These are phyloP conservation scores for Trifolium subterraneum DNA, from an alignment of 306 rosid genomes.

Conservation along the genomic window DNA sequence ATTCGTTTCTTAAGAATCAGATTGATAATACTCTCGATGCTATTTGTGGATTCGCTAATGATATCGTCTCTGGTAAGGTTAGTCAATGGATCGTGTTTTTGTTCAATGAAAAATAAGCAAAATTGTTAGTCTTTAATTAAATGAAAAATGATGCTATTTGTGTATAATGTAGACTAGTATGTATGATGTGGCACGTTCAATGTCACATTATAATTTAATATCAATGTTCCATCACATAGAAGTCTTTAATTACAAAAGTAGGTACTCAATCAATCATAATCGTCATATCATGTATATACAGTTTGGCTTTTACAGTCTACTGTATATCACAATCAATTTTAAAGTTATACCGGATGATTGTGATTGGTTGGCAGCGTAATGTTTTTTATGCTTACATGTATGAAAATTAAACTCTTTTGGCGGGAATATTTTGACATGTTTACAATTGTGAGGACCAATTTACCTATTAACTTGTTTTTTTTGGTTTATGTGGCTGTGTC, in stretches of 20 bases:
- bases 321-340: too few species aligned
- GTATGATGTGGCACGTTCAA: neutral
- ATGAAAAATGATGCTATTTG: too few species aligned
- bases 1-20: slow-evolving; percentile 59
- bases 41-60: slow-evolving; percentile 65
- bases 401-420: too few species aligned
- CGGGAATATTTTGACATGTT: neutral
- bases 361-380: neutral
- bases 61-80: slow-evolving; percentile 93
- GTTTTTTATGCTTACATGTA: neutral
- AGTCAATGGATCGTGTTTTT: slow-evolving; percentile 39
- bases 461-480: neutral
- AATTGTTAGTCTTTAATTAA: neutral
- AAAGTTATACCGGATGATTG: neutral
- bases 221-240: neutral
- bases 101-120: neutral
- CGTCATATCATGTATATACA: neutral
- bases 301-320: neutral
- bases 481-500: neutral
- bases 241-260: neutral
- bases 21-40: slow-evolving; percentile 74
- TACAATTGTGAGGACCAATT: neutral
- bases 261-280: neutral
- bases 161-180: too few species aligned
- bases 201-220: neutral